Evolutionary conservation across 495 filamentous ascomycete species (phyloP), one percentile per base, ranked within the genome.

Genomic region (Penicillium herquei): DNA sequence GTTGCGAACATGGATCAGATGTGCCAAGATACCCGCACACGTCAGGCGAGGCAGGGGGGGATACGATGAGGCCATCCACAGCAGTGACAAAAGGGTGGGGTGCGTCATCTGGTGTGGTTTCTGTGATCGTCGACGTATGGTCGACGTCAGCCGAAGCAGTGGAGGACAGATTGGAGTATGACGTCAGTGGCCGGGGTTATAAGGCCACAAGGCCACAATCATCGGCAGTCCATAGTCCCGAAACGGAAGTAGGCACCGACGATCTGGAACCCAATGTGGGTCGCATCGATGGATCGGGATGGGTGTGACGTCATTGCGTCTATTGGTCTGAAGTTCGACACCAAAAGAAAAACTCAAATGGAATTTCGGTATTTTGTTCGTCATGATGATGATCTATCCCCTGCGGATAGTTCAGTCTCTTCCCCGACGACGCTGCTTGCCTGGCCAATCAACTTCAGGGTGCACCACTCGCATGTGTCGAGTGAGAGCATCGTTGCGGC

Each of bases 401-500:
- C 18, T 53, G 57, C 52, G 52, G 33, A 34, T 21, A 30, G 42
- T 48, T 73, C 63, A 76, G 42, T 76, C 74, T 55, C 72, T 58
- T 51, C 71, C 66, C 35, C 72, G 68, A 49, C 70, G 70, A 51
- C 70, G 64, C 58, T 78, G 75, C 65, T 91, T 91, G 59, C 87
- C 87, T 16, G 84, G 86, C 62, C 89, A 89, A 52, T 92, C 87
- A 42, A 94, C 80, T 56, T 96, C 89, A 0, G 90, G 89, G 65
- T 96, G 91, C 51, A 92, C 90, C 44, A 95, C 91, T 17, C 89
- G 84, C 82, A 96, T 92, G 71, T 97, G 93, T 53, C 93, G 80
- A 12, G 93, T 97, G 39, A 96, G 80, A 2, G 85, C 94, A 77
- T 97, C 94, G 58, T 91, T 92, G 59, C 94, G 83, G 54, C 88